Conservation (phyloP, 208 protist species). For the Porcisia hertigi region DNA sequence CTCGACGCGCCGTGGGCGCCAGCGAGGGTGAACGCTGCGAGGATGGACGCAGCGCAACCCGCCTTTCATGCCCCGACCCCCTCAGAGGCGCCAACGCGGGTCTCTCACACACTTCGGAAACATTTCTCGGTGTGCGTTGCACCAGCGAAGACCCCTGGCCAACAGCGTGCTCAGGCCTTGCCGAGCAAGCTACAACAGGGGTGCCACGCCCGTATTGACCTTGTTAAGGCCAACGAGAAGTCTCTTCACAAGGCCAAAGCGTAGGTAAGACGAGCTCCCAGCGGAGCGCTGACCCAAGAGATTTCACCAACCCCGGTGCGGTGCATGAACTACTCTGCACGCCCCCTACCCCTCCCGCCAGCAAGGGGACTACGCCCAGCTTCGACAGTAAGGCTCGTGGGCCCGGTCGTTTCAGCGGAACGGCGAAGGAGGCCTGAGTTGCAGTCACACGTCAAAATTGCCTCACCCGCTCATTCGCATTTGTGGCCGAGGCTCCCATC, state of each 20-base stretch:
- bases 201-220: neutral
- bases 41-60: neutral
- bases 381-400: slow-evolving; percentile 4
- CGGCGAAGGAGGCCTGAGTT: neutral
- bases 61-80: neutral
- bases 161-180: neutral
- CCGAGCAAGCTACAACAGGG: neutral
- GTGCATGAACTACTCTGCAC: slow-evolving; percentile 10
- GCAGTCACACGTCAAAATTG: neutral
- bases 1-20: neutral
- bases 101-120: too few relatives aligned
- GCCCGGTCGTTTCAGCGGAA: neutral
- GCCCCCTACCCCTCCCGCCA: too few relatives aligned
- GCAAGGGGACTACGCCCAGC: neutral
- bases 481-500: neutral
- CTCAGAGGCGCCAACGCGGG: neutral
- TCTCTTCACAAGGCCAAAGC: neutral
- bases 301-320: slow-evolving; percentile 7
- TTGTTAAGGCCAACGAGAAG: neutral
- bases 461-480: neutral
- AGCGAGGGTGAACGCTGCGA: neutral
- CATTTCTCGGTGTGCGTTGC: neutral
- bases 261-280: slow-evolving; percentile 1
- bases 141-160: neutral
- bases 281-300: neutral